Evolutionary conservation across 805 yeast species (phyloP).

Genomic region (Allodekkera sacchari): DNA sequence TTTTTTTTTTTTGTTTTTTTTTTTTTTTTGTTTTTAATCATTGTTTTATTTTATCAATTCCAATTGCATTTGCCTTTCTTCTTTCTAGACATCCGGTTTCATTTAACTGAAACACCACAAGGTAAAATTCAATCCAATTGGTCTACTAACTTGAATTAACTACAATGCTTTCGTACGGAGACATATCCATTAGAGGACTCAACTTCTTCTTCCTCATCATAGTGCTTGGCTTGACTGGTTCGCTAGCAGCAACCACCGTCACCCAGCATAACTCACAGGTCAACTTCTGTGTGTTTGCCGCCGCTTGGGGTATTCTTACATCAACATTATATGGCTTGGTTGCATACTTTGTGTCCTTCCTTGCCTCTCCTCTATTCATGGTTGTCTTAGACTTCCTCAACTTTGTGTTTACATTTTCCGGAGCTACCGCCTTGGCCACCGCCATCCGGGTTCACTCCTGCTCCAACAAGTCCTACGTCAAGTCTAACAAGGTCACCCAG

Average conservation of each 20-base stretch:
- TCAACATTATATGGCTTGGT: slow-evolving; percentile 71
- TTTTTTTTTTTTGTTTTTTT: not conserved
- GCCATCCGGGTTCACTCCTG: slow-evolving; percentile 85
- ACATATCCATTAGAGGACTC: slow-evolving; percentile 61
- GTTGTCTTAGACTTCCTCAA: slow-evolving; percentile 77
- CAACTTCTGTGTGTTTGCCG: slow-evolving; percentile 79
- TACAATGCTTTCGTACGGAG: slow-evolving; percentile 55
- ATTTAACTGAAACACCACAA: not conserved
- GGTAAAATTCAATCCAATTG: slow-evolving; percentile 2
- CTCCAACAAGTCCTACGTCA: slow-evolving; percentile 54
- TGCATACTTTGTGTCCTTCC: slow-evolving; percentile 67
- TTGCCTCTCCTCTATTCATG: slow-evolving; percentile 83
- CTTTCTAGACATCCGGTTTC: not conserved
- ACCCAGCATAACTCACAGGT: slow-evolving; percentile 64
- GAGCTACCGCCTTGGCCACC: slow-evolving; percentile 90
- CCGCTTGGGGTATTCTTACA: slow-evolving; percentile 77
- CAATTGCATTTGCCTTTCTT: not conserved
- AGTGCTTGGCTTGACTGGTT: slow-evolving; percentile 80
- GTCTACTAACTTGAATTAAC: not conserved
- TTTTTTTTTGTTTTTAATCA: not conserved
- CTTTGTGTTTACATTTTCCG: slow-evolving; percentile 87
- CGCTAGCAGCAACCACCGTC: slow-evolving; percentile 62
- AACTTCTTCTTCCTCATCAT: slow-evolving; percentile 73
- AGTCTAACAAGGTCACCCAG: slow-evolving; percentile 60
- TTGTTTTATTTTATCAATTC: not conserved